Percentiles rank a stretch among this genome's conserved stretches.
Conservation (phyloP, 306 rosid genomes). For the Ziziphus jujuba region DNA sequence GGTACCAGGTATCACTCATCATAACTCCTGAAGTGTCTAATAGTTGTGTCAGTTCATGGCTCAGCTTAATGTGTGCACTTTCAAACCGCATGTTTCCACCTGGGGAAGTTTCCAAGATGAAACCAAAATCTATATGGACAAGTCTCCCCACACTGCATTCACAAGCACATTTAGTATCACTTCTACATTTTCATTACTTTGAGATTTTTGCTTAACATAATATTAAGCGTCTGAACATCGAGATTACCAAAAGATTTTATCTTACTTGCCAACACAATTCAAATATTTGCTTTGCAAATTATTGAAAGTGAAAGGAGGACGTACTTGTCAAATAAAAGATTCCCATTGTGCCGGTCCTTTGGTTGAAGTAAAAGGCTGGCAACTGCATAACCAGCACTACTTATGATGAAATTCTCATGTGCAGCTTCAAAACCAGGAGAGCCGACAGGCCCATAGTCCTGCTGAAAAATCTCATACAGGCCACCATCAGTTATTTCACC, state of each 20-base stretch:
- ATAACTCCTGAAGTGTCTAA: slow-evolving; percentile 92
- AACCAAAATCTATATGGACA: slow-evolving; percentile 93
- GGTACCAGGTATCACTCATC: slow-evolving; percentile 97
- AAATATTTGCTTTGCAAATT: not conserved
- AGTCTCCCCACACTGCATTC: slow-evolving; percentile 86
- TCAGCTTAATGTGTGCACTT: slow-evolving; percentile 97
- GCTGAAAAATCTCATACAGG: slow-evolving; percentile 91
- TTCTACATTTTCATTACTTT: too few relatives aligned
- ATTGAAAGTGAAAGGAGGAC: slow-evolving; percentile 16
- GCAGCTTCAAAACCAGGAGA: slow-evolving; percentile 85
- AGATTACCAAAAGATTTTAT: not conserved
- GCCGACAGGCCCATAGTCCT: slow-evolving; percentile 92
- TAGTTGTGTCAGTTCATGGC: slow-evolving; percentile 99
- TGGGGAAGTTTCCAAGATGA: slow-evolving; percentile 95
- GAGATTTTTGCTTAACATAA: too few relatives aligned
- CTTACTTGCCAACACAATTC: not conserved
- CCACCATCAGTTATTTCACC: slow-evolving; percentile 99
- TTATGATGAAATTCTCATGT: slow-evolving; percentile 86
- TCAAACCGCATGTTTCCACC: slow-evolving; percentile 98
- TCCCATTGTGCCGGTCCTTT: slow-evolving; percentile 97
- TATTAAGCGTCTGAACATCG: not conserved
- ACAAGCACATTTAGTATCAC: slow-evolving; percentile 25
- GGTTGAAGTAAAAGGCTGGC: slow-evolving; percentile 98
- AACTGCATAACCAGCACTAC: slow-evolving; percentile 99
- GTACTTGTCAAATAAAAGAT: slow-evolving; percentile 86